phyloP scores from a whole-genome alignment of 1,139 yeast species.

The Pichia sp. region DNA sequence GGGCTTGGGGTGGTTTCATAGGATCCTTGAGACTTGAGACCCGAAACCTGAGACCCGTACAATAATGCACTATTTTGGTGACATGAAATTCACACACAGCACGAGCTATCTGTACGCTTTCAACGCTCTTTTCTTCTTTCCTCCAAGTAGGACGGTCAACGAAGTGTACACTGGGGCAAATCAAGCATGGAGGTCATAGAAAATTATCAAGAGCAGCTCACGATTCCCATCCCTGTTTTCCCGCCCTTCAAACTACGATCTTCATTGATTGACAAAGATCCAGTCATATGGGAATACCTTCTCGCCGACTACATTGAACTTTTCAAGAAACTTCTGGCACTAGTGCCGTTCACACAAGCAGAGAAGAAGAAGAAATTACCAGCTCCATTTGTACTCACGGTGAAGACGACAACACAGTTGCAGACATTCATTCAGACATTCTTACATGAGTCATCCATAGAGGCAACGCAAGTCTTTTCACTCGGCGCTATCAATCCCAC shows the following conservation, averaged over 20 bases:
- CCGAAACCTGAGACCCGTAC: no score
- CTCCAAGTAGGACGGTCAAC: no score
- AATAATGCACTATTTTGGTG: no score
- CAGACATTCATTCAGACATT: conserved; percentile 49
- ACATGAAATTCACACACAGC: no score
- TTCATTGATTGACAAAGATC: conserved; percentile 69
- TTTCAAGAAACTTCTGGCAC: conserved; percentile 38
- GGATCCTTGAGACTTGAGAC: no score
- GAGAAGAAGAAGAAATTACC: not conserved
- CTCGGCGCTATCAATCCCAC: conserved; percentile 67
- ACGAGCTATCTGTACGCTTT: no score
- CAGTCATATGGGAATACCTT: conserved; percentile 73
- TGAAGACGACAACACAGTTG: conserved; percentile 52
- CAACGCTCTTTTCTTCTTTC: no score
- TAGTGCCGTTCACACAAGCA: conserved; percentile 4
- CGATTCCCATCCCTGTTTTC: conserved; percentile 56
- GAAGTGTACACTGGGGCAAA: no score
- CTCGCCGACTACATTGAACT: conserved; percentile 54
- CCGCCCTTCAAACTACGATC: conserved; percentile 72
- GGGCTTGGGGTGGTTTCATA: no score
- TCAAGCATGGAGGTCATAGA: not conserved
- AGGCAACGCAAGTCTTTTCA: conserved; percentile 52
- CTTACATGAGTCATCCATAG: conserved; percentile 53
- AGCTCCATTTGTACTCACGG: conserved; percentile 30
- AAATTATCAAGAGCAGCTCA: conserved; percentile 5